Evolutionary conservation across 164 flowering plant species (phyloP).

Genomic region (Stephania cephalantha): DNA sequence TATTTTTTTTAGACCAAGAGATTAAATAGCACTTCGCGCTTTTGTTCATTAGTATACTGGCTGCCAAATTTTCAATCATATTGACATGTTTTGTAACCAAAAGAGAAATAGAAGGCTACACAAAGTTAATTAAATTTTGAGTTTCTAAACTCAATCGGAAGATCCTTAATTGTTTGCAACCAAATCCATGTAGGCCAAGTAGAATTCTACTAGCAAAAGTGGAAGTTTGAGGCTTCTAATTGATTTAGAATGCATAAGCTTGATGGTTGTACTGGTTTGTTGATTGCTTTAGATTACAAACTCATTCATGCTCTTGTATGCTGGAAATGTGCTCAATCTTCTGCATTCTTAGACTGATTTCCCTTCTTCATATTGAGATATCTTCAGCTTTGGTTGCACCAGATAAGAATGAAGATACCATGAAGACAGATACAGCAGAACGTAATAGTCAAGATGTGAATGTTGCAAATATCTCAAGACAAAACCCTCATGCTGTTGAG

Average conservation of each 20-base stretch:
- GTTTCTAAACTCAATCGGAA: background rate
- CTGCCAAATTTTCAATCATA: background rate
- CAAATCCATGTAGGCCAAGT: background rate
- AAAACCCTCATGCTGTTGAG: background rate
- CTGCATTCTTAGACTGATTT: background rate
- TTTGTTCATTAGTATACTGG: background rate
- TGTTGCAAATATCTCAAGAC: slow-evolving; percentile 6
- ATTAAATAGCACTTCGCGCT: background rate
- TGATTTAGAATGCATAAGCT: background rate
- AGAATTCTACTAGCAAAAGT: background rate
- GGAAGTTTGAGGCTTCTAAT: background rate
- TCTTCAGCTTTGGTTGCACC: slow-evolving; percentile 1
- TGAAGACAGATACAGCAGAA: background rate
- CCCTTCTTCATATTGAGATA: background rate
- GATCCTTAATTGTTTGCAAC: background rate
- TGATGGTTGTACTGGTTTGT: background rate
- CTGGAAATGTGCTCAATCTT: background rate
- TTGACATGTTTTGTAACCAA: background rate
- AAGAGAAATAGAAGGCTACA: background rate
- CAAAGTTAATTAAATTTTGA: background rate
- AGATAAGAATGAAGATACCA: slow-evolving; percentile 12
- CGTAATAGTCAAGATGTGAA: background rate
- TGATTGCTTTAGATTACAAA: background rate
- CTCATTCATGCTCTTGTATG: background rate
- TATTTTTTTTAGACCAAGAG: too few relatives aligned